These are phyloP conservation scores for Chaetomium fimeti DNA, from an alignment of 495 filamentous ascomycete species.

Conservation along the genomic window DNA sequence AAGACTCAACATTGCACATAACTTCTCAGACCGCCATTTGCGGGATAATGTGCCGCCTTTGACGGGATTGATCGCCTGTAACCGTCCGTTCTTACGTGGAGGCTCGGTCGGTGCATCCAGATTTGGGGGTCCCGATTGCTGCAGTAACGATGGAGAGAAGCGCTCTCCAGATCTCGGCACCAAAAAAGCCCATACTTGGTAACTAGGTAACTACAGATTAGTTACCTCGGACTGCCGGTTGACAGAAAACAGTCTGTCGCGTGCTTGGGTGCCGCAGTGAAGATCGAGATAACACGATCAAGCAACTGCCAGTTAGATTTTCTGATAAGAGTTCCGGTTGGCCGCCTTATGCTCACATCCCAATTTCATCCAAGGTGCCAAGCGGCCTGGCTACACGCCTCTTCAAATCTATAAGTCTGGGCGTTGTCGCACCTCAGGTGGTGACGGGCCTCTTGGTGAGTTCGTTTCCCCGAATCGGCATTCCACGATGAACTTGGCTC, in stretches of 20 bases:
- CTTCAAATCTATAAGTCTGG: constrained; percentile 32
- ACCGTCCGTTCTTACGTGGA: background rate
- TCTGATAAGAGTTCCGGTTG: constrained; percentile 15
- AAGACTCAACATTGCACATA: constrained; percentile 19
- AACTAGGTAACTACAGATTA: background rate
- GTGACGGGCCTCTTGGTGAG: constrained; percentile 13
- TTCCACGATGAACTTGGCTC: background rate
- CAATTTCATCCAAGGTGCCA: constrained; percentile 40
- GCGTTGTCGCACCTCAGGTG: constrained; percentile 31
- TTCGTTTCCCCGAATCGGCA: constrained; percentile 18
- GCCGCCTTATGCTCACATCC: constrained; percentile 26
- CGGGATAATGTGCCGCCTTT: constrained; percentile 24
- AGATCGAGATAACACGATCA: constrained; percentile 7
- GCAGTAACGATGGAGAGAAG: background rate
- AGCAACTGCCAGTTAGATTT: background rate
- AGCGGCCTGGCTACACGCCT: constrained; percentile 26
- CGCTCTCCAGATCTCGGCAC: constrained; percentile 18
- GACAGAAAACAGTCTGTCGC: background rate
- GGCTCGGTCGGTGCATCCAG: background rate
- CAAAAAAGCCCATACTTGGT: constrained; percentile 19
- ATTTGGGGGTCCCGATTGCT: constrained; percentile 10
- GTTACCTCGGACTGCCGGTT: background rate
- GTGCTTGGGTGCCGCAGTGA: background rate
- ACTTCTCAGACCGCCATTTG: constrained; percentile 31
- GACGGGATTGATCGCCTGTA: constrained; percentile 1